Conservation (phyloP, 108 stramenopile species). For the Cylindrotheca closterium region DNA sequence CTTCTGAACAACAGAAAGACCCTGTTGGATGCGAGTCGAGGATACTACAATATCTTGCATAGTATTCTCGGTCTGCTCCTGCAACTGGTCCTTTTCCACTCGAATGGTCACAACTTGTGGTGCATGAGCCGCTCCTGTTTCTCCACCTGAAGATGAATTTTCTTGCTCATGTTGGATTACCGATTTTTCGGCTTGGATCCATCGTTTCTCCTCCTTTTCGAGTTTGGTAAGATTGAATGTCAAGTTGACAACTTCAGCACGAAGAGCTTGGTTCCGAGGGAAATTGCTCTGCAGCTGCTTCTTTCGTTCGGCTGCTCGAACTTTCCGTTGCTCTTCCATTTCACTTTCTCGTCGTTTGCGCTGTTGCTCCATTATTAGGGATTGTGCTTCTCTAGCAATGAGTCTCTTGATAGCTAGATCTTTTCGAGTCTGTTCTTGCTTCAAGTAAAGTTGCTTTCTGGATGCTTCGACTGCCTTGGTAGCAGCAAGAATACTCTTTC, state of each 20-base stretch:
- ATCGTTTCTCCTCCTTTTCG: conserved; percentile 43
- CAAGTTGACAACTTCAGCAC: conserved; percentile 49
- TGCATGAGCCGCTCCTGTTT: neutral
- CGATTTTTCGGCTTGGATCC: conserved; percentile 38
- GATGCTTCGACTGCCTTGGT: conserved; percentile 24
- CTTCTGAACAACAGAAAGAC: conserved; percentile 17
- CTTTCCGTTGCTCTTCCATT: conserved; percentile 18
- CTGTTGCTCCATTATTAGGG: conserved; percentile 6
- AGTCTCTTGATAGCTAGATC: conserved; percentile 5
- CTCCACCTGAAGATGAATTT: conserved; percentile 1
- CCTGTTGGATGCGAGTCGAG: conserved; percentile 38
- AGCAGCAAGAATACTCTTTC: conserved; percentile 20
- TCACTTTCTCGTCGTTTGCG: conserved; percentile 14
- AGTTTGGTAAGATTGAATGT: conserved; percentile 39
- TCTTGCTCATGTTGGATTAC: conserved; percentile 13
- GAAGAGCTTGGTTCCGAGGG: conserved; percentile 39
- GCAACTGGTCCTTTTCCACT: conserved; percentile 11
- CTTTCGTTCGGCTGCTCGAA: neutral
- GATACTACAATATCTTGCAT: conserved; percentile 46
- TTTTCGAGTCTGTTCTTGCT: conserved; percentile 6
- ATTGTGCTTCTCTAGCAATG: neutral
- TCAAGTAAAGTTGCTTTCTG: neutral
- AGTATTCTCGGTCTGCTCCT: conserved; percentile 21
- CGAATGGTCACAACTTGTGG: neutral
- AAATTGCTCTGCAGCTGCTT: conserved; percentile 15